phyloP scores from a whole-genome alignment of 2,329 filamentous ascomycete species.

The Nectriaceae sp. region DNA sequence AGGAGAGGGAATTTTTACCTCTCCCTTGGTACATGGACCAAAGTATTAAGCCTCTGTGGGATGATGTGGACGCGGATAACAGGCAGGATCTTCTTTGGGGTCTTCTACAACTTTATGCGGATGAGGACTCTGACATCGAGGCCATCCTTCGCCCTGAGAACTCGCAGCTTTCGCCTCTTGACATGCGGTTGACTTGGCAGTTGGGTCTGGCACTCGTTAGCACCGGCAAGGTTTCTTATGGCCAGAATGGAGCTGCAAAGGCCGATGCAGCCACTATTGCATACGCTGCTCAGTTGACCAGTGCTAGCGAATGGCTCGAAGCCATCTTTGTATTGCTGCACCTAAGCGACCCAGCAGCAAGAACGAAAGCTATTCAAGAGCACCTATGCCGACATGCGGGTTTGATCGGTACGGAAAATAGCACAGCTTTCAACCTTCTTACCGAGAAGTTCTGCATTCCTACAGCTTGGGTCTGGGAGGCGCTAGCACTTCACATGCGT shows the following conservation, averaged over 20 bases:
- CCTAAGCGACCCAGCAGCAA: slow-evolving; percentile 63
- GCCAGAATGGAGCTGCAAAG: slow-evolving; percentile 57
- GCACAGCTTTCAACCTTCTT: slow-evolving; percentile 59
- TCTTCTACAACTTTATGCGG: slow-evolving; percentile 77
- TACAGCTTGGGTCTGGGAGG: slow-evolving; percentile 78
- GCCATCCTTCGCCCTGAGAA: slow-evolving; percentile 76
- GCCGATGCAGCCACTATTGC: slow-evolving; percentile 67
- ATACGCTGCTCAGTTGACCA: slow-evolving; percentile 65
- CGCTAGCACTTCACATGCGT: slow-evolving; percentile 81
- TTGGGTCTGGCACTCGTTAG: slow-evolving; percentile 67
- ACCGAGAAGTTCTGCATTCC: slow-evolving; percentile 71
- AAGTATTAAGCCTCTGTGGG: slow-evolving; percentile 59
- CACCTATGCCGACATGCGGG: slow-evolving; percentile 73
- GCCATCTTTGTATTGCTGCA: slow-evolving; percentile 79
- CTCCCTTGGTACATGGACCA: slow-evolving; percentile 70
- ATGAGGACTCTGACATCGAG: slow-evolving; percentile 60
- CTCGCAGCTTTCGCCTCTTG: slow-evolving; percentile 72
- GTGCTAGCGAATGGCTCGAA: slow-evolving; percentile 66
- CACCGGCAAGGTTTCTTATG: slow-evolving; percentile 53
- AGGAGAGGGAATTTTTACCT: slow-evolving; percentile 72
- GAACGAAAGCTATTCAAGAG: slow-evolving; percentile 69
- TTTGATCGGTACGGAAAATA: slow-evolving; percentile 61
- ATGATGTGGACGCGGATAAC: slow-evolving; percentile 56
- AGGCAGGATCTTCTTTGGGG: slow-evolving; percentile 85
- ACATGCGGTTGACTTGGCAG: slow-evolving; percentile 82